Evolutionary conservation across 495 filamentous ascomycete genomes (phyloP), one percentile per base, ranked within the genome.

Genomic region (Astrocystis sublimbata): DNA sequence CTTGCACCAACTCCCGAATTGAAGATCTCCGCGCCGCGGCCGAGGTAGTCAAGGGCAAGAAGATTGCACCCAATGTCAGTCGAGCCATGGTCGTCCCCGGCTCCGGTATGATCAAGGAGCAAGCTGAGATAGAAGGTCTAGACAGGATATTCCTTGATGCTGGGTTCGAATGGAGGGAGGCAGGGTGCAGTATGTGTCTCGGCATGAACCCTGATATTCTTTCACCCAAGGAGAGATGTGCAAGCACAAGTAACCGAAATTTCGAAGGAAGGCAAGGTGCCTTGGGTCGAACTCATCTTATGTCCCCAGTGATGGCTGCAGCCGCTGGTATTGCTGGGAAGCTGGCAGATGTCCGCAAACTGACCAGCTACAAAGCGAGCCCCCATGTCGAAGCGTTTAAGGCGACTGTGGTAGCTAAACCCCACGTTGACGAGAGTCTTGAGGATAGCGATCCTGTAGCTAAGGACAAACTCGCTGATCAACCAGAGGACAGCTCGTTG

Each of bases 181-280:
- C 94, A 60, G 94, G 94, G 45, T 98, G 94, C 81, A 93, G 89
- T 55, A 98, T 98, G 94, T 98, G 94, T 68, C 84, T 98, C 30
- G 94, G 94, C 74, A 98, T 98, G 94, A 98, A 98, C 80, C 92
- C 94, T 0, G 94, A 98, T 75, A 97, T 98, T 67, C 85, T 98
- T n/a, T 86, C 91, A 2, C 94, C 94, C 45, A 85, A 88, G 71
- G 94, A 98, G 79, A 86, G 94, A 59, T 98, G 94, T 69, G 94
- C 94, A 40, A 91, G 87, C 73, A 98, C 94, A 61, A 93, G 89
- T 66, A 98, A 98, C 79, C 91, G 94, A 64, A 98, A 98, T 71
- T 98, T 98, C 67, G 94, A 98, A 75, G 94, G 94, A 50, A 88
- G 94, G 65, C 94, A 98, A 78, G 94, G 94, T 71, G 92, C 93